Evolutionary conservation across 441 rosid genomes (phyloP), one percentile per base, ranked within the genome.

Genomic region (Euphorbia corollata): DNA sequence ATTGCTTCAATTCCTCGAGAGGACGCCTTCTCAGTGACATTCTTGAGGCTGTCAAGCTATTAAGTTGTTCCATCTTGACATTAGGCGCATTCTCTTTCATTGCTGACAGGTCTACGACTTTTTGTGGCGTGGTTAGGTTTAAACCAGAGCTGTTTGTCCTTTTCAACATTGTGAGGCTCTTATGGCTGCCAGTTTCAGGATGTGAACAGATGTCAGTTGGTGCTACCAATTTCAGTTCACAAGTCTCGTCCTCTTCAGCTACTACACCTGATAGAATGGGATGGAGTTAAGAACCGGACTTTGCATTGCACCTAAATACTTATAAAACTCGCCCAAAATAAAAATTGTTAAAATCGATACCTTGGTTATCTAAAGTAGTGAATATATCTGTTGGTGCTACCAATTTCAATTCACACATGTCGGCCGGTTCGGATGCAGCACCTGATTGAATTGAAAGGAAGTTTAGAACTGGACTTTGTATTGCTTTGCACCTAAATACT

Each of bases 61-160:
- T 71, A 8, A 12, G 2, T 30, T 51, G 66, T 61, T 67, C 62
- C 61, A 10, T 68, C 77, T 55, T 81, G 32, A 53, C 47, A 53
- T 59, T 53, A 0, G 2, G 27, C 7, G 62, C 57, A 56, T 81
- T 83, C 66, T 83, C 85, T 32, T 79, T 83, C 77, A 61, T 74
- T 19, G 65, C 68, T 55, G 34, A 22, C 0, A 11, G 27, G 15
- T 20, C 53, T 5, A 34, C 30, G 53, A 30, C 73, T 73, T 73
- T 81, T 15, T n/a, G 43, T 0, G 71, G 74, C 19, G 68, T 76
- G 59, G 41, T 68, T 58, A 53, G 74, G 20, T 64, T 43, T 19
- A 65, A 41, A 61, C 51, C 56, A 7, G 16, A 39, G 18, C 62
- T 64, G 11, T 20, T 24, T 32, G 57, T 70, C 67, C 54, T 65